Evolutionary conservation across 768 basidiomycete species (phyloP), one percentile per base, ranked within the genome.

Genomic region (Russula lepida): DNA sequence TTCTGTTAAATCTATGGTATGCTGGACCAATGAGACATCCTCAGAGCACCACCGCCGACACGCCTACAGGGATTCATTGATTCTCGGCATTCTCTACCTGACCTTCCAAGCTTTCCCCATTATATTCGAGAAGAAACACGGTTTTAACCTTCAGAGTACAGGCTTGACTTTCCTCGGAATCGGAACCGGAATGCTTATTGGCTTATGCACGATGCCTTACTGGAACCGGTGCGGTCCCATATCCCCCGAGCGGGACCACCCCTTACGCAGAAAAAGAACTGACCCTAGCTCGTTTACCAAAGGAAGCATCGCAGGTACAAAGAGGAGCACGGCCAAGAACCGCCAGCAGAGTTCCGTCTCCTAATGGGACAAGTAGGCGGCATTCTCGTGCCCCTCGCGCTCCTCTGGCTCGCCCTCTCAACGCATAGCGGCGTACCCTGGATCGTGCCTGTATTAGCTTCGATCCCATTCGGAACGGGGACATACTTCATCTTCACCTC

Each of bases 321-420:
- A 7, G 64, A 65, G 15, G 72, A 73, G 51, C 68, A 80, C 63
- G 72, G 73, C 19, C 80, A 78, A 4, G 68, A 72, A 44, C 77
- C 84, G 0, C 85, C 87, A 0, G 84, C 87, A 0, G 89, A 92
- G 71, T 74, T 77, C 11, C 77, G 82, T 9, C 79, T 91, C 3
- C 68, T 83, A 54, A 83, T 85, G 77, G 88, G 84, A 6, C 78
- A 86, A 72, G 72, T 80, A 3, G 89, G 88, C n/a, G 88, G 77
- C 1, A 70, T 89, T 21, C 75, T 85, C 12, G 81, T 82, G 8
- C 85, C 89, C 1, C 64, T 86, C 46, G 78, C 78, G 19, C 73
- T 84, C 1, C 81, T 81, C 70, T 77, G 79, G 71, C 76, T 84
- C 55, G 82, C 82, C 3, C 82, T 81, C 64, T 82, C 81, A 1